Evolutionary conservation across 2,329 filamentous ascomycete genomes (phyloP).

Genomic region (Dryadomyces quercus-mongolicae): DNA sequence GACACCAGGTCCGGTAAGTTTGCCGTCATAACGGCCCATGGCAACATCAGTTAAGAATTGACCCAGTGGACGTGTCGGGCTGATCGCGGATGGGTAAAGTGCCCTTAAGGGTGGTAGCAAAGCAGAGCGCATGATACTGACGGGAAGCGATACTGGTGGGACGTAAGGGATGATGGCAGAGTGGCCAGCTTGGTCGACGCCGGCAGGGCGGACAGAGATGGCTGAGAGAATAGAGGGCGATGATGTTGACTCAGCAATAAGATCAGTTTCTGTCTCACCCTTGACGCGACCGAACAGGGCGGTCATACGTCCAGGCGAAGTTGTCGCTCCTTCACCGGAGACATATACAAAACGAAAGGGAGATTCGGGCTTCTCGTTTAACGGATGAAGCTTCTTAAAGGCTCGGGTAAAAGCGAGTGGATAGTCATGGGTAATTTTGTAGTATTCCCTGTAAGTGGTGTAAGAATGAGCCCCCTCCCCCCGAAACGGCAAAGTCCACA

Average conservation of each 20-base stretch:
- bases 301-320: conserved; percentile 38
- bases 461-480: too few species aligned
- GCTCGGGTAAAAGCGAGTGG: conserved; percentile 29
- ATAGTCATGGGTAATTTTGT: conserved; percentile 56
- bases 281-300: conserved; percentile 52
- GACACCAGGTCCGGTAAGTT: conserved; percentile 17
- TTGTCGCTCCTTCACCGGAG: conserved; percentile 40
- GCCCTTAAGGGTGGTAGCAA: conserved; percentile 17
- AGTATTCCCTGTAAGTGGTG: conserved; percentile 38
- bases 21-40: conserved; percentile 24
- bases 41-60: conserved; percentile 31
- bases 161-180: conserved; percentile 28
- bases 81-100: conserved; percentile 16
- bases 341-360: conserved; percentile 60
- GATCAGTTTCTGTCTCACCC: conserved; percentile 48
- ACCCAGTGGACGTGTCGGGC: conserved; percentile 32
- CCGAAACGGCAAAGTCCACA: conserved; percentile 13
- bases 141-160: conserved; percentile 16
- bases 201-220: conserved; percentile 45
- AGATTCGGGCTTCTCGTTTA: not conserved
- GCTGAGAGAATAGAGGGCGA: conserved; percentile 29
- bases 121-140: conserved; percentile 4
- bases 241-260: conserved; percentile 36
- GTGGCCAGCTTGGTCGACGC: conserved; percentile 39
- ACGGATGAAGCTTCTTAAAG: conserved; percentile 29